A percentile compares a stretch with the other conserved stretches of the same genome.
Conservation (phyloP, 805 yeast species). For the Ogataea sp. region DNA sequence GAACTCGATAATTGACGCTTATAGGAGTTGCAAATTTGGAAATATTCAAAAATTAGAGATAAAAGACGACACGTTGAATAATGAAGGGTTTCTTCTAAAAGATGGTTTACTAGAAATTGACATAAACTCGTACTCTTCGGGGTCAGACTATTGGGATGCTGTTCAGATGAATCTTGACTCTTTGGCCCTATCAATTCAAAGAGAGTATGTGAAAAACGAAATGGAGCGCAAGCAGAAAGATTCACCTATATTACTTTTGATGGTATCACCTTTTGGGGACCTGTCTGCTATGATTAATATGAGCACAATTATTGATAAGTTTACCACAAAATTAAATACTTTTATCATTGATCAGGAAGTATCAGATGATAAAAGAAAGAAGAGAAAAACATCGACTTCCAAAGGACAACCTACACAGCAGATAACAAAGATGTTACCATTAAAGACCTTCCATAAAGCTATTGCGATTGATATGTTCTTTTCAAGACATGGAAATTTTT, state of each 20-base stretch:
- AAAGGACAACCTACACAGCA: slow-evolving; percentile 4
- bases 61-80: neutral
- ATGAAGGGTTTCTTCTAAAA: neutral
- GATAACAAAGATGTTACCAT: slow-evolving; percentile 3
- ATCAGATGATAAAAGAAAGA: slow-evolving; percentile 16
- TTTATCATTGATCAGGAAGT: slow-evolving; percentile 9
- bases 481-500: slow-evolving; percentile 23
- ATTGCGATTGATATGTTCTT: slow-evolving; percentile 33
- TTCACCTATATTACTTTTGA: slow-evolving; percentile 39
- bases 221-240: slow-evolving; percentile 3
- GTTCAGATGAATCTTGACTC: slow-evolving; percentile 4
- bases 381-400: slow-evolving; percentile 13
- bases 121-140: slow-evolving; percentile 1
- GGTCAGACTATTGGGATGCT: slow-evolving; percentile 23
- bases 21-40: slow-evolving; percentile 44
- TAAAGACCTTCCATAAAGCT: slow-evolving; percentile 26
- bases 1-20: slow-evolving; percentile 32
- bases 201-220: neutral
- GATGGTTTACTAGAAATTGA: slow-evolving; percentile 17
- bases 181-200: slow-evolving; percentile 8
- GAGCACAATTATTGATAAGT: slow-evolving; percentile 37
- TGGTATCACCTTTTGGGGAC: slow-evolving; percentile 36
- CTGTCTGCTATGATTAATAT: slow-evolving; percentile 39
- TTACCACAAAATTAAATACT: slow-evolving; percentile 28
- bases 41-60: slow-evolving; percentile 9